Conservation (phyloP, 768 basidiomycete genomes). For the Xerocomellus chrysenteron region DNA sequence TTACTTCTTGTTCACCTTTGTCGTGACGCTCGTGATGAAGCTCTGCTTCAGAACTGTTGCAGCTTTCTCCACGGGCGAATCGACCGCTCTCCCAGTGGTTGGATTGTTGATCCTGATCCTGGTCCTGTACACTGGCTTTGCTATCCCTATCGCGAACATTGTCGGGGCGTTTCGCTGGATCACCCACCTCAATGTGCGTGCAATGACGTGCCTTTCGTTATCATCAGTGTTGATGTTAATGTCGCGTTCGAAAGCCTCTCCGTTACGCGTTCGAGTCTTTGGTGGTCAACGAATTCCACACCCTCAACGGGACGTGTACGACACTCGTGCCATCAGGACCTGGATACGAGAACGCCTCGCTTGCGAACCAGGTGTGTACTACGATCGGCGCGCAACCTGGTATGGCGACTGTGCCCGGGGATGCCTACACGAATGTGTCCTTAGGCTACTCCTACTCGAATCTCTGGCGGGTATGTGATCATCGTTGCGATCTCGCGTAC, state of each 20-base stretch:
- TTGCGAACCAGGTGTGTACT: conserved; percentile 44
- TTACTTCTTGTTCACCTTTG: conserved; percentile 52
- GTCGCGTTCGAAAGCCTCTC: conserved; percentile 31
- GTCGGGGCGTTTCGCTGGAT: conserved; percentile 18
- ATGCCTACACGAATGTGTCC: conserved; percentile 37
- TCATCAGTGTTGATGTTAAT: conserved; percentile 30
- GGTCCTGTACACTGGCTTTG: conserved; percentile 45
- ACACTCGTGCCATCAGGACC: conserved; percentile 34
- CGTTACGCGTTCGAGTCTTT: conserved; percentile 23
- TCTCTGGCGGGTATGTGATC: conserved; percentile 39
- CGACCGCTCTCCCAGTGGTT: conserved; percentile 43
- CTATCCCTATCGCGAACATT: conserved; percentile 24
- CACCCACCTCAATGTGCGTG: conserved; percentile 21
- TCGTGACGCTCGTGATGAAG: conserved; percentile 64
- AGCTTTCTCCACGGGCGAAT: conserved; percentile 50
- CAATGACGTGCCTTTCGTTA: conserved; percentile 35
- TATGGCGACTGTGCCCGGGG: conserved; percentile 40
- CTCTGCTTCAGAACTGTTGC: conserved; percentile 70
- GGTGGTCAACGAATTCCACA: conserved; percentile 52
- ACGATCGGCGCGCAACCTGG: conserved; percentile 43
- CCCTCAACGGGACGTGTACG: conserved; percentile 36
- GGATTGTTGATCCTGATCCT: conserved; percentile 37
- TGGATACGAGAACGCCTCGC: conserved; percentile 33
- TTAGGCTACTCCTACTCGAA: conserved; percentile 28
- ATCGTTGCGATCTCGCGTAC: background rate